Evolutionary conservation across 2,329 filamentous ascomycete genomes (phyloP).

Genomic region (Botrytis porri): DNA sequence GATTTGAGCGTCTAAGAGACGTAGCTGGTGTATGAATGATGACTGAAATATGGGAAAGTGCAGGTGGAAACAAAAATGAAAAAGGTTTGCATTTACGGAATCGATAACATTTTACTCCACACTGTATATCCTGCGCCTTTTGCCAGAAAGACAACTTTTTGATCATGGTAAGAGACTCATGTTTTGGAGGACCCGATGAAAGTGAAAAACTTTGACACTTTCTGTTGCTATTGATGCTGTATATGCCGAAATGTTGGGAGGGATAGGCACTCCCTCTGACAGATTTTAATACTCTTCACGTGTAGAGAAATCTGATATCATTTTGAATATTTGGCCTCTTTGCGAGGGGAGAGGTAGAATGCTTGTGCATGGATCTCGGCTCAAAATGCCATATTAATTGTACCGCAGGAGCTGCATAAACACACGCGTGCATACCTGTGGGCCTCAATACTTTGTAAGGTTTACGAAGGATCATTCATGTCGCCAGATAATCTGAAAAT

Average conservation of each 20-base stretch:
- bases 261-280: not conserved
- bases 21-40: not conserved
- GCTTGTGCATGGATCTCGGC: not conserved
- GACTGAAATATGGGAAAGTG: conserved; percentile 21
- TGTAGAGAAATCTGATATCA: too few relatives aligned
- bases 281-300: not conserved
- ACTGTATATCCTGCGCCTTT: not conserved
- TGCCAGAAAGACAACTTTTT: conserved; percentile 9
- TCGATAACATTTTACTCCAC: conserved; percentile 9
- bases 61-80: conserved; percentile 23
- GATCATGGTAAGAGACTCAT: not conserved
- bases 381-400: not conserved
- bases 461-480: not conserved
- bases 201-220: conserved; percentile 11
- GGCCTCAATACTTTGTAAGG: not conserved
- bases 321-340: not conserved
- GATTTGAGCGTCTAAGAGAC: not conserved
- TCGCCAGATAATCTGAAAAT: not conserved
- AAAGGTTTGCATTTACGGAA: conserved; percentile 19
- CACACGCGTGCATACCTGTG: not conserved
- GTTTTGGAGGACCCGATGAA: not conserved
- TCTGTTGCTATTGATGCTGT: not conserved
- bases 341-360: not conserved
- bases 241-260: not conserved
- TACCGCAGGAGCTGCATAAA: not conserved